phyloP scores from a whole-genome alignment of 148 eudicot genomes.

The Pharnaceum exiguum region DNA sequence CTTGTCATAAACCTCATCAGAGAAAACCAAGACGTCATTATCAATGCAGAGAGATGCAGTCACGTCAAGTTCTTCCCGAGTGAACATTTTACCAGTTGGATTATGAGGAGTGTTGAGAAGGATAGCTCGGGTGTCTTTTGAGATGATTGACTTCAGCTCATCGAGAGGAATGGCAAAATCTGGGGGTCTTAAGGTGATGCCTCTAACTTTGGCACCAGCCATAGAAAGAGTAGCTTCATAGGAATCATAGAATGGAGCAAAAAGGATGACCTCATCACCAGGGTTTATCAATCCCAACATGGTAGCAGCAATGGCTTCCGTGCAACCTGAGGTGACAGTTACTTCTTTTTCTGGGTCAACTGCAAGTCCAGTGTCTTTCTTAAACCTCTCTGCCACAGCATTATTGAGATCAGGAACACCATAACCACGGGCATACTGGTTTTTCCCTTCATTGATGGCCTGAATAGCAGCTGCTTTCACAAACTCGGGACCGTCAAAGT shows the following conservation, averaged over 20 bases:
- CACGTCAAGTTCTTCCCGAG: slow-evolving; percentile 60
- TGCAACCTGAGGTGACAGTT: slow-evolving; percentile 97
- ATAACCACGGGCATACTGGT: slow-evolving; percentile 94
- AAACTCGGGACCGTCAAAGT: slow-evolving; percentile 96
- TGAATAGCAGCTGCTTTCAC: slow-evolving; percentile 94
- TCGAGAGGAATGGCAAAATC: slow-evolving; percentile 75
- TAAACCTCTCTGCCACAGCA: slow-evolving; percentile 74
- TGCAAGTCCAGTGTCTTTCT: slow-evolving; percentile 72
- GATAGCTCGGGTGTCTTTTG: slow-evolving; percentile 83
- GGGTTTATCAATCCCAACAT: slow-evolving; percentile 91
- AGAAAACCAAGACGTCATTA: slow-evolving; percentile 83
- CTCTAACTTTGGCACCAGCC: slow-evolving; percentile 88
- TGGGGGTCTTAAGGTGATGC: slow-evolving; percentile 74
- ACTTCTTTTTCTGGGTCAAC: slow-evolving; percentile 95
- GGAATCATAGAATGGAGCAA: slow-evolving; percentile 98
- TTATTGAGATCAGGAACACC: slow-evolving; percentile 91
- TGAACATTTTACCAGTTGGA: slow-evolving; percentile 96
- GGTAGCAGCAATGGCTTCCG: slow-evolving; percentile 97
- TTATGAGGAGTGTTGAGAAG: slow-evolving; percentile 93
- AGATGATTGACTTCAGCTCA: slow-evolving; percentile 56
- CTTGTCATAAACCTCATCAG: slow-evolving; percentile 95
- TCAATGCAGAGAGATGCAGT: slow-evolving; percentile 86
- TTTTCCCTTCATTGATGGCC: slow-evolving; percentile 78
- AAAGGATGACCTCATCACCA: slow-evolving; percentile 84
- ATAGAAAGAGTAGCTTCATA: slow-evolving; percentile 93